phyloP scores from a whole-genome alignment of 2,329 filamentous ascomycete species.

The Phialophora macrospora region DNA sequence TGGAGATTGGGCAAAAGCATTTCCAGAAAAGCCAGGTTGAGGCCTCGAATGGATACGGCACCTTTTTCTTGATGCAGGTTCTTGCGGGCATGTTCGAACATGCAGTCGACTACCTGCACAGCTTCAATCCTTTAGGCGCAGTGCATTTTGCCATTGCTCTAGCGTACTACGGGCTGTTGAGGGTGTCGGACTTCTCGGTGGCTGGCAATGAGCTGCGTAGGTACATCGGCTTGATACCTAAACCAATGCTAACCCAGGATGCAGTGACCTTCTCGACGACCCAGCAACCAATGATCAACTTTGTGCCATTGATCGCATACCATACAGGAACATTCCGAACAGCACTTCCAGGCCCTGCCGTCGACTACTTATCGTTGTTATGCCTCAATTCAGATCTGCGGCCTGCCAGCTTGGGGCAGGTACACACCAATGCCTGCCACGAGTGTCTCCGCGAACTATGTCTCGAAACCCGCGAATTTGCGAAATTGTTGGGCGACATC shows the following conservation, averaged over 20 bases:
- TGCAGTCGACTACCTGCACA: conserved; percentile 87
- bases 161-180: conserved; percentile 84
- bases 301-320: conserved; percentile 88
- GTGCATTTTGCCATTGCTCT: conserved; percentile 93
- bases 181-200: conserved; percentile 79
- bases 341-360: conserved; percentile 83
- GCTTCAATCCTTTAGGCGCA: conserved; percentile 88
- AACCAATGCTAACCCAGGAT: conserved; percentile 29
- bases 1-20: conserved; percentile 87
- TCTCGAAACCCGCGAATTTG: conserved; percentile 95
- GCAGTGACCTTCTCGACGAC: conserved; percentile 60
- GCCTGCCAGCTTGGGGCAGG: conserved; percentile 71
- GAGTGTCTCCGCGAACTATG: conserved; percentile 92
- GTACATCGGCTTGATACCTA: conserved; percentile 39
- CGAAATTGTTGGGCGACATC: conserved; percentile 90
- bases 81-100: conserved; percentile 93
- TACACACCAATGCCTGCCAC: conserved; percentile 82
- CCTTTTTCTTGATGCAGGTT: conserved; percentile 91
- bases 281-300: conserved; percentile 79
- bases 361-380: conserved; percentile 90
- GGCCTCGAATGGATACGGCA: conserved; percentile 78
- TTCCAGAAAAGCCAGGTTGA: conserved; percentile 83
- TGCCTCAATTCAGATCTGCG: conserved; percentile 83
- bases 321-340: conserved; percentile 96
- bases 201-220: conserved; percentile 71